Conservation (phyloP, 208 protist genomes). For the Crithidia bombi region DNA sequence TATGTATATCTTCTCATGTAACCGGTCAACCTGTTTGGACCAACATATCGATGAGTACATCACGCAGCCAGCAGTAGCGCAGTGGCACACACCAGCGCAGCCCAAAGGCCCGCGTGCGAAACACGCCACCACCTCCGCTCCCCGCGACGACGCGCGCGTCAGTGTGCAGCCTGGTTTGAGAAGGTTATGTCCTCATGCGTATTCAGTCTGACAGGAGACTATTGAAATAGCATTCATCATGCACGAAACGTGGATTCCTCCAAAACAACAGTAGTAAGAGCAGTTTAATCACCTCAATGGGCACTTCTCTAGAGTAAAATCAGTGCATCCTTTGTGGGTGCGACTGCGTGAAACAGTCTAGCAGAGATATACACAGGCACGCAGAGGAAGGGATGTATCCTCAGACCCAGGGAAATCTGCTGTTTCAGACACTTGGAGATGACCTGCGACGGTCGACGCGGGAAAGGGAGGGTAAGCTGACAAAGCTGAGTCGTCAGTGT, state of each 20-base stretch:
- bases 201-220: conserved; percentile 44
- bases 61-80: conserved; percentile 18
- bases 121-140: not conserved
- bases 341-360: no score
- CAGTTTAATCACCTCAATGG: no score
- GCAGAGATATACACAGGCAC: conserved; percentile 27
- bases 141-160: not conserved
- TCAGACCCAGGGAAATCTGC: conserved; percentile 28
- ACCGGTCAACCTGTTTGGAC: conserved; percentile 36
- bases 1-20: conserved; percentile 31
- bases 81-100: not conserved
- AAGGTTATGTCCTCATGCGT: conserved; percentile 33
- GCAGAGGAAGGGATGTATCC: conserved; percentile 18
- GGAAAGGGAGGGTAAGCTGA: no score
- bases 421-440: not conserved
- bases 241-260: not conserved
- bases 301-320: no score
- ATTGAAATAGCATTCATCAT: conserved; percentile 32
- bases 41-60: conserved; percentile 36
- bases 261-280: no score
- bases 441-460: no score
- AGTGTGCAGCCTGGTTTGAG: conserved; percentile 35
- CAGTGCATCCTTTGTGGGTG: no score
- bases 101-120: not conserved
- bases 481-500: no score